These are phyloP conservation scores for Clausena lansium DNA, from an alignment of 345 rosid species.

Conservation along the genomic window DNA sequence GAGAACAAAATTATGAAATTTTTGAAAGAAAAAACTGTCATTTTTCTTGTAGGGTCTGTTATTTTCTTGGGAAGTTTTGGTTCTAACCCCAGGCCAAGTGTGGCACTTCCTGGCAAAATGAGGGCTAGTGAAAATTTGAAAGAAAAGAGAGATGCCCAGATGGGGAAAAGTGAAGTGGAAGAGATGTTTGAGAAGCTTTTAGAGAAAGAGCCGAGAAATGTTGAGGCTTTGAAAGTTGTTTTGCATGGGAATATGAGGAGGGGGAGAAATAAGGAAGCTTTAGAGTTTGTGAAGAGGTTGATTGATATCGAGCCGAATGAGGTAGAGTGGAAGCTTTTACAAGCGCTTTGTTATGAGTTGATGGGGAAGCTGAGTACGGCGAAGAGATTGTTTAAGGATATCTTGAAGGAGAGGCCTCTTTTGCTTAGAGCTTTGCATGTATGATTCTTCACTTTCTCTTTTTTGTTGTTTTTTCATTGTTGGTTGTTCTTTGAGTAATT, in stretches of 20 bases:
- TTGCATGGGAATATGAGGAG: constrained; percentile 77
- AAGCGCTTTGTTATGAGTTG: constrained; percentile 81
- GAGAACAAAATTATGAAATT: constrained; percentile 19
- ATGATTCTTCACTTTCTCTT: constrained; percentile 23
- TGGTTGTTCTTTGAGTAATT: background rate
- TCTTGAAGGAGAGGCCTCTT: constrained; percentile 70
- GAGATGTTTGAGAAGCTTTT: constrained; percentile 59
- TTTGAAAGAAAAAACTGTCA: constrained; percentile 37
- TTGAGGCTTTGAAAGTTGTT: constrained; percentile 70
- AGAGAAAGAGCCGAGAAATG: constrained; percentile 65
- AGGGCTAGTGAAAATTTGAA: constrained; percentile 19
- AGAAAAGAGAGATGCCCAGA: constrained; percentile 32
- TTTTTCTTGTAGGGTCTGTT: constrained; percentile 59
- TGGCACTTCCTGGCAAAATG: constrained; percentile 41
- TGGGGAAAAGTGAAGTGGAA: constrained; percentile 43
- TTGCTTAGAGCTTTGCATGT: constrained; percentile 89
- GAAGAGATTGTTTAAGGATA: constrained; percentile 59
- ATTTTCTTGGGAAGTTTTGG: constrained; percentile 49
- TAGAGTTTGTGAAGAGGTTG: constrained; percentile 59
- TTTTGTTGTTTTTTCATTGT: background rate
- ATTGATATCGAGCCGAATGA: constrained; percentile 61
- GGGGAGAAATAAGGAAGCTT: constrained; percentile 62
- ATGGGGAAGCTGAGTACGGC: constrained; percentile 70
- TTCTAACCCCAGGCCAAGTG: constrained; percentile 37
- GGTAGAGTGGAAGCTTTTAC: constrained; percentile 88